These are phyloP conservation scores for Leishmania braziliensis DNA, from an alignment of 208 protist species.

Conservation along the genomic window DNA sequence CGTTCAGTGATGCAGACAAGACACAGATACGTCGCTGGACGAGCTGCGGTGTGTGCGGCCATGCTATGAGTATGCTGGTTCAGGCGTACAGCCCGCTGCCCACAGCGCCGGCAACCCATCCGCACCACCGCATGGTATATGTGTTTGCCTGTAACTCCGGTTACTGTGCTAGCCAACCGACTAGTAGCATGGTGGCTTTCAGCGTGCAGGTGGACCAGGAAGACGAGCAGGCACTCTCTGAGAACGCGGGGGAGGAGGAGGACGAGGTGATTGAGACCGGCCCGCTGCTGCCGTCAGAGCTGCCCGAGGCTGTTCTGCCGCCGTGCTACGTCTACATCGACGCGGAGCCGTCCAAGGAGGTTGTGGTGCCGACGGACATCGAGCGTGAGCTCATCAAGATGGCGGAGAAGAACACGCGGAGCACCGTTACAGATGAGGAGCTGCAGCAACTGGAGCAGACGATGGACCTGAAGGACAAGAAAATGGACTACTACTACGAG, in stretches of 20 bases:
- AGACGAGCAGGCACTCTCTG: conserved; percentile 43
- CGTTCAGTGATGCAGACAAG: conserved; percentile 38
- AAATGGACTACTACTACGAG: conserved; percentile 76
- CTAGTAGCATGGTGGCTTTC: conserved; percentile 72
- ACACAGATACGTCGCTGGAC: conserved; percentile 53
- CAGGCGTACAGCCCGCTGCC: conserved; percentile 84
- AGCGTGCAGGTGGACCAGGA: conserved; percentile 74
- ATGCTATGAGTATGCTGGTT: conserved; percentile 66
- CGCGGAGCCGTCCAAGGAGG: conserved; percentile 59
- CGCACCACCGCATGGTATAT: conserved; percentile 85
- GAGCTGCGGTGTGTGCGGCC: conserved; percentile 72
- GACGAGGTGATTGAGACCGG: conserved; percentile 47
- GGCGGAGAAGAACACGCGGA: conserved; percentile 53
- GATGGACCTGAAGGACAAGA: conserved; percentile 74
- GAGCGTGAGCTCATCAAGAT: conserved; percentile 67
- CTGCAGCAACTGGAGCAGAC: conserved; percentile 65
- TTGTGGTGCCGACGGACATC: conserved; percentile 59
- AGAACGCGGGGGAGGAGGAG: conserved; percentile 38
- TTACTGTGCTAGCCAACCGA: conserved; percentile 65
- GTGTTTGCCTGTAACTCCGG: conserved; percentile 79
- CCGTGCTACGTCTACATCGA: conserved; percentile 72
- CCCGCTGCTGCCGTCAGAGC: conserved; percentile 37
- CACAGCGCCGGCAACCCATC: conserved; percentile 1
- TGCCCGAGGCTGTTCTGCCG: conserved; percentile 58
- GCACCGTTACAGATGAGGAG: conserved; percentile 49